Evolutionary conservation across 1,139 yeast genomes (phyloP).

Genomic region (Ogataea hybrid): DNA sequence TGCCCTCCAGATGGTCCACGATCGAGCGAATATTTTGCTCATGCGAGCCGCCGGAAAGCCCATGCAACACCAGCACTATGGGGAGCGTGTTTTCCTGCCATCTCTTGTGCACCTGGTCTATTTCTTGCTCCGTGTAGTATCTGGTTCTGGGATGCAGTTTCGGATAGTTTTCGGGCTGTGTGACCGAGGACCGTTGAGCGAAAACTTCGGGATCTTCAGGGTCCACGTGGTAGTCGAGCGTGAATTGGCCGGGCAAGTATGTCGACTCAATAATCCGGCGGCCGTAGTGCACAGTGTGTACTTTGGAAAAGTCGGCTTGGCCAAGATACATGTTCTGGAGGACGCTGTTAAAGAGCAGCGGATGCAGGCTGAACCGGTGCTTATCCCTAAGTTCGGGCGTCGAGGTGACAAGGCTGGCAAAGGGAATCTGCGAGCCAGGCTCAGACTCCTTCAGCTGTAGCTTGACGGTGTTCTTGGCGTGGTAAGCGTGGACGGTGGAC

Average conservation of each 20-base stretch:
- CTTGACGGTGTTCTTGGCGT: constrained; percentile 36
- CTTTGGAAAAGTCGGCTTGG: constrained; percentile 49
- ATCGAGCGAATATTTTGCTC: constrained; percentile 80
- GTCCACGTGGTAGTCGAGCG: constrained; percentile 73
- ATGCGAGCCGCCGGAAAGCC: constrained; percentile 90
- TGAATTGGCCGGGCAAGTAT: constrained; percentile 55
- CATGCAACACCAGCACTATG: constrained; percentile 70
- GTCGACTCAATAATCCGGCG: constrained; percentile 57
- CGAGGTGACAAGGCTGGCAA: constrained; percentile 40
- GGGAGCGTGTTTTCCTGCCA: constrained; percentile 47
- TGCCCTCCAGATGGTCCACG: constrained; percentile 34
- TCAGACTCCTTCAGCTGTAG: constrained; percentile 35
- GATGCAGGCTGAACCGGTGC: constrained; percentile 55
- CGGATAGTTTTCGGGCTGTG: constrained; percentile 70
- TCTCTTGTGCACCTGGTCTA: constrained; percentile 30
- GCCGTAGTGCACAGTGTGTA: constrained; percentile 67
- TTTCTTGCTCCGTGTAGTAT: constrained; percentile 55
- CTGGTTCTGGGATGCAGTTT: constrained; percentile 77
- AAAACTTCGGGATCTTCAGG: constrained; percentile 43
- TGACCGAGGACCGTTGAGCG: constrained; percentile 45
- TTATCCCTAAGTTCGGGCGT: constrained; percentile 48
- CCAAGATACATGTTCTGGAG: constrained; percentile 73
- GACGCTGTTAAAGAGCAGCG: constrained; percentile 67
- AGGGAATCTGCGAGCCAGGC: constrained; percentile 26
- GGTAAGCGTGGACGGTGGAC: constrained; percentile 34